Evolutionary conservation across 2,329 filamentous ascomycete species (phyloP).

Genomic region (Nectriaceae sp.): DNA sequence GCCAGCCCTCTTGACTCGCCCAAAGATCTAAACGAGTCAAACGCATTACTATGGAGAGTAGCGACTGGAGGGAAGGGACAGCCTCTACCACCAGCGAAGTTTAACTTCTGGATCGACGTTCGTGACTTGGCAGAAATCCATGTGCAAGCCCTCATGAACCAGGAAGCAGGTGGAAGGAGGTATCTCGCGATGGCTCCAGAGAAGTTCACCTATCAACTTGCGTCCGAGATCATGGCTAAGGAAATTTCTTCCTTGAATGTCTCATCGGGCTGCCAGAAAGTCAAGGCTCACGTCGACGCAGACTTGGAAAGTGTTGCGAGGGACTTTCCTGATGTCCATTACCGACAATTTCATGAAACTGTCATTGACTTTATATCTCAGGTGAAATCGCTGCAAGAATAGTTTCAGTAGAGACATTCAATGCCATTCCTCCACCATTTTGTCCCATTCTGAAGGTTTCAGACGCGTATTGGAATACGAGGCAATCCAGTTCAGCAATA

Average conservation of each 20-base stretch:
- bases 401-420: too few relatives aligned
- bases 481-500: too few relatives aligned
- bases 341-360: neutral
- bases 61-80: neutral
- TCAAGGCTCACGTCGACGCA: neutral
- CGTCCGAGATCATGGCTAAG: slow-evolving; percentile 7
- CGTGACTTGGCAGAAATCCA: slow-evolving; percentile 13
- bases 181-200: slow-evolving; percentile 9
- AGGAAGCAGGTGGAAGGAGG: slow-evolving; percentile 5
- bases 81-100: slow-evolving; percentile 7
- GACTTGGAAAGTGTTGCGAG: neutral
- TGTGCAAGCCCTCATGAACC: slow-evolving; percentile 2
- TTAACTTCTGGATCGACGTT: slow-evolving; percentile 15
- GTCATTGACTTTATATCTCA: slow-evolving; percentile 6
- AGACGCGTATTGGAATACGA: too few relatives aligned
- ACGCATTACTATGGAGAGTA: slow-evolving; percentile 9
- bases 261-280: neutral
- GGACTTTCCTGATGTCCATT: slow-evolving; percentile 7
- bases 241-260: neutral
- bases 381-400: neutral
- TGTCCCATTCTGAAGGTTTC: too few relatives aligned
- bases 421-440: too few relatives aligned
- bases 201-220: slow-evolving; percentile 12
- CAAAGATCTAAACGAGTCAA: slow-evolving; percentile 10
- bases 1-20: neutral